Conservation (phyloP, 139 green algal genomes). For the Edaphochlamys debaryana region DNA sequence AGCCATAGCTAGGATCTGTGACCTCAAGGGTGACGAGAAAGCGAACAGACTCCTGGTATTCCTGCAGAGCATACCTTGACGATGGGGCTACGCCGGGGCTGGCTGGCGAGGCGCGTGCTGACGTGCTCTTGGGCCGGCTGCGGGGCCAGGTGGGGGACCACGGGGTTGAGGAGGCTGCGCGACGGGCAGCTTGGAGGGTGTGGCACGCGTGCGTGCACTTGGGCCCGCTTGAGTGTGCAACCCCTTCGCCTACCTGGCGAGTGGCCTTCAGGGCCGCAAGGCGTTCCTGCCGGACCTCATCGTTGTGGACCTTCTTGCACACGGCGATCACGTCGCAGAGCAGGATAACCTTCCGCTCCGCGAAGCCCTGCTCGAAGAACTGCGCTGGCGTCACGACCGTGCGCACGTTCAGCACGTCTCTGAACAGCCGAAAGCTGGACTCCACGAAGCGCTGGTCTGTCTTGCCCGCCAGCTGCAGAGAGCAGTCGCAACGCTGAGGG, state of each 20-base stretch:
- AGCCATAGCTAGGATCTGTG: neutral
- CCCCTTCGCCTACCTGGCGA: slow-evolving; percentile 39
- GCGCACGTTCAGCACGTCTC: slow-evolving; percentile 70
- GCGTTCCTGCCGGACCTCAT: slow-evolving; percentile 62
- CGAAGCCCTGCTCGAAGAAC: slow-evolving; percentile 84
- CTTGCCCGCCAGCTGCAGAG: slow-evolving; percentile 75
- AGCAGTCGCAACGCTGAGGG: neutral
- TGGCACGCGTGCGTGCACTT: too few relatives aligned
- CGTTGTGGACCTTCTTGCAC: slow-evolving; percentile 71
- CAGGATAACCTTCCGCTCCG: slow-evolving; percentile 82
- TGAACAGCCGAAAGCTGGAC: slow-evolving; percentile 64
- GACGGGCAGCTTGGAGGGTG: too few relatives aligned
- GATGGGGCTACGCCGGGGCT: too few relatives aligned
- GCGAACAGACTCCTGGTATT: neutral
- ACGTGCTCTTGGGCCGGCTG: too few relatives aligned
- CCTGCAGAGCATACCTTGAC: too few relatives aligned
- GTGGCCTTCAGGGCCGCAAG: slow-evolving; percentile 58
- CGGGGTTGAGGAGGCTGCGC: too few relatives aligned
- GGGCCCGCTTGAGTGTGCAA: too few relatives aligned
- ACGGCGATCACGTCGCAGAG: slow-evolving; percentile 63
- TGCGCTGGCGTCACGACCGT: slow-evolving; percentile 71
- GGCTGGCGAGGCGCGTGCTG: too few relatives aligned
- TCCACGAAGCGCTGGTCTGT: slow-evolving; percentile 81
- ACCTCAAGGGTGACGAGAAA: neutral
- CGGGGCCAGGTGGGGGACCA: too few relatives aligned